phyloP scores from a whole-genome alignment of 2,329 filamentous ascomycete genomes.

The Fusarium solani-melongenae region DNA sequence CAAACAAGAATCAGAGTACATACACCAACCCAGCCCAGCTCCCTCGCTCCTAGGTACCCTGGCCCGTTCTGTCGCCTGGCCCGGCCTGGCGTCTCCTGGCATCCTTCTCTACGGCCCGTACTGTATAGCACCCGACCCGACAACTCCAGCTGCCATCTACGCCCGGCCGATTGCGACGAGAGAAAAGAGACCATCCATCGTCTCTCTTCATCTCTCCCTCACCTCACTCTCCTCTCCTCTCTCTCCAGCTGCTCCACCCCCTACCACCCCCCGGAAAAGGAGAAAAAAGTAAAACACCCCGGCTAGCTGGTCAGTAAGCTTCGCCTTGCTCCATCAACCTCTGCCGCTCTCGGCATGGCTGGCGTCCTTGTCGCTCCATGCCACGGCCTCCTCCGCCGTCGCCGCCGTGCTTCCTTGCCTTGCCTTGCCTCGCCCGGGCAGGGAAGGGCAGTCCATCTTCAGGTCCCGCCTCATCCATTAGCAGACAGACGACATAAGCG shows the following conservation, averaged over 20 bases:
- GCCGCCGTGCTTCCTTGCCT: not conserved
- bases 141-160: constrained; percentile 6
- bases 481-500: constrained; percentile 4
- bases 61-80: not conserved
- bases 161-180: constrained; percentile 10
- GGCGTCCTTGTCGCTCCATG: constrained; percentile 11
- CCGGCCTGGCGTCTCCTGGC: not conserved
- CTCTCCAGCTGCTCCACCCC: constrained; percentile 3
- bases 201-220: not conserved
- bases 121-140: not conserved
- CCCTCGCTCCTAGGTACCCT: not conserved
- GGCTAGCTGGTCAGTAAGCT: constrained; percentile 22
- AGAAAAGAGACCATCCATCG: constrained; percentile 8
- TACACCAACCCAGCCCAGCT: not conserved
- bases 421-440: not conserved
- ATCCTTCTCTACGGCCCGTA: not conserved
- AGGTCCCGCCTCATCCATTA: not conserved
- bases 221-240: constrained; percentile 12
- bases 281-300: constrained; percentile 29
- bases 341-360: constrained; percentile 5
- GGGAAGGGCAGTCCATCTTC: not conserved
- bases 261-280: constrained; percentile 15
- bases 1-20: constrained; percentile 3
- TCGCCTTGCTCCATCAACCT: constrained; percentile 10
- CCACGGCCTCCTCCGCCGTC: not conserved